These are phyloP conservation scores for Fusarium compactum DNA, from an alignment of 2,329 filamentous ascomycete genomes.

Conservation along the genomic window DNA sequence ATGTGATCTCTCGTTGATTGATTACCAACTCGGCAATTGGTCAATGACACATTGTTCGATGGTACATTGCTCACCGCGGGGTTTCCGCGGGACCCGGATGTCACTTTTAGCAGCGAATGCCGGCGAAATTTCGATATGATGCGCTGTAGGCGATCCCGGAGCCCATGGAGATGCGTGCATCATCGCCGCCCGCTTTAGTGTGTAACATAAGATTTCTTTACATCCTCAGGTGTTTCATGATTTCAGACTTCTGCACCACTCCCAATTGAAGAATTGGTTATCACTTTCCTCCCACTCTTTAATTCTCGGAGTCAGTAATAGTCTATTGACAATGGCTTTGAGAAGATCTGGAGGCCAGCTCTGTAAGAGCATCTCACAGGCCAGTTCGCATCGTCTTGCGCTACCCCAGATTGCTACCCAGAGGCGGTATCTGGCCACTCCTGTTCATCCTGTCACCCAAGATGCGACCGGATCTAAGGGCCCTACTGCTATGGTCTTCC, in stretches of 20 bases:
- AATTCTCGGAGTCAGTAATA: not conserved
- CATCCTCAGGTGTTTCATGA: conserved; percentile 36
- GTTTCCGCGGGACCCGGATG: not conserved
- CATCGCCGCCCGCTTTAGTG: conserved; percentile 42
- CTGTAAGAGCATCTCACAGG: conserved; percentile 45
- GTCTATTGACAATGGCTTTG: conserved; percentile 48
- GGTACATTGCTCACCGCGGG: conserved; percentile 15
- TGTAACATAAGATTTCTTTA: conserved; percentile 36
- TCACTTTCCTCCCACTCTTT: not conserved
- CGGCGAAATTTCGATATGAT: conserved; percentile 40
- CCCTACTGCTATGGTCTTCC: conserved; percentile 96
- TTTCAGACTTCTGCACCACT: conserved; percentile 34
- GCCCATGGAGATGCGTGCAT: conserved; percentile 43
- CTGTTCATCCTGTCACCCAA: conserved; percentile 82
- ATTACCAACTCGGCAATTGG: conserved; percentile 49
- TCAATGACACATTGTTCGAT: not conserved
- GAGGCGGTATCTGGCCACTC: conserved; percentile 53
- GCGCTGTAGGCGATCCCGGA: conserved; percentile 42
- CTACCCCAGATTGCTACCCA: conserved; percentile 50
- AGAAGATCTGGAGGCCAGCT: conserved; percentile 50
- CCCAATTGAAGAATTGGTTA: conserved; percentile 23
- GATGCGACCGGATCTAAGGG: conserved; percentile 77
- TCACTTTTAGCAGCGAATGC: conserved; percentile 16
- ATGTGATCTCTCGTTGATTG: conserved; percentile 42
- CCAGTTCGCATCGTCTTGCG: conserved; percentile 45